Base-by-base conservation (phyloP, 1,284 basidiomycete species). In the Inonotus hispidus region DNA sequence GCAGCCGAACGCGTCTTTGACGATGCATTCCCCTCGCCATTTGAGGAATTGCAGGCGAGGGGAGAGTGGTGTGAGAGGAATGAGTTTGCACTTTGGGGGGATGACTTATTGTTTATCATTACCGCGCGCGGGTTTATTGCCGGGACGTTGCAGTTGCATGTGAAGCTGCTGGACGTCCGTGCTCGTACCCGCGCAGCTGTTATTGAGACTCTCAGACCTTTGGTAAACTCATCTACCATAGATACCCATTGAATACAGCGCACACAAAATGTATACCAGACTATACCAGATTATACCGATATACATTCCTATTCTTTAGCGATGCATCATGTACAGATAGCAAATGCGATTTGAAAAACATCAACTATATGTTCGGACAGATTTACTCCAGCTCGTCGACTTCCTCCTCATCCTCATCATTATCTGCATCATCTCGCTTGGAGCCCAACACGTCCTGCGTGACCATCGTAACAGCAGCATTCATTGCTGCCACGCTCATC, bases 401-500 rank as follows among this genome's bases (percentile, higher is more conserved):
- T 43, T 43, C 41, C 41, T 43, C 23, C n/a, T 49, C 75, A 2
- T 75, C 74, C 21, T 77, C 57, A 61, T 77, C 75, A 1, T 74
- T 71, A 27, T 73, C 74, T 49, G 63, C 66, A 63, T 62, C 53
- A 68, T 53, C 59, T 7, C 27, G 39, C 11, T 23, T 49, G 11
- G 23, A 73, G 3, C 74, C 78, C 47, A 75, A 65, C 60, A 87
- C 65, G 60, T 84, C 84, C 1, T 74, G 75, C 63, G 80, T 76
- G 3, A 88, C 77, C 73, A 87, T 82, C 1, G 76, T 80, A 21
- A 84, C 81, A 3, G 81, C 84, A 75, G 83, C 81, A 43, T 88
- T 82, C 59, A 88, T 75, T 0, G 82, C 82, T 2, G 84, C 83
- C 56, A 78, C 80, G 38, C 83, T 85, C 81, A 90, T 84, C 53